Conservation (phyloP, 805 yeast genomes). For the Saccharomycopsis malanga region DNA sequence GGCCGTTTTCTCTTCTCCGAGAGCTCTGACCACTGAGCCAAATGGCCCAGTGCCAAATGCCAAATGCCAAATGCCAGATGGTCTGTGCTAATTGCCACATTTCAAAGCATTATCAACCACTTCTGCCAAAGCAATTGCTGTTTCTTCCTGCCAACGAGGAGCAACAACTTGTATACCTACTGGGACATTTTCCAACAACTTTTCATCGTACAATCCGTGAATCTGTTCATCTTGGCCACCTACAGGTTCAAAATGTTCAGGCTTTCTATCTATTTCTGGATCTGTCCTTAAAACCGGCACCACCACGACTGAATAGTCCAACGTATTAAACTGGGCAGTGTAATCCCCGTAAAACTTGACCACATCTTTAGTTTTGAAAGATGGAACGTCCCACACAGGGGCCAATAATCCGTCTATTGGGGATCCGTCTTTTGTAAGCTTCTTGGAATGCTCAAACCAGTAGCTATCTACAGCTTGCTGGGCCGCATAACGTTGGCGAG, state of each 20-base stretch:
- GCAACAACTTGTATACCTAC: conserved; percentile 50
- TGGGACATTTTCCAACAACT: conserved; percentile 44
- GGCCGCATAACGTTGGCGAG: conserved; percentile 29
- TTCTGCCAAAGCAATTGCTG: conserved; percentile 36
- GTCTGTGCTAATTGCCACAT: too few species aligned
- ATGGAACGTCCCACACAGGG: conserved; percentile 39
- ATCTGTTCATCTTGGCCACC: conserved; percentile 29
- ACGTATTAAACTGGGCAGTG: conserved; percentile 35
- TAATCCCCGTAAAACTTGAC: conserved; percentile 32
- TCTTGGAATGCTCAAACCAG: conserved; percentile 30
- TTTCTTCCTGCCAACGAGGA: conserved; percentile 52
- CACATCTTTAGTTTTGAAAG: conserved; percentile 31
- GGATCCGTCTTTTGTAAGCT: conserved; percentile 31
- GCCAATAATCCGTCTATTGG: conserved; percentile 44
- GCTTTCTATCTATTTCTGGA: conserved; percentile 27
- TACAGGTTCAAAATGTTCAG: conserved; percentile 24
- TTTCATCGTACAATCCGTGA: conserved; percentile 40
- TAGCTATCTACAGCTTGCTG: conserved; percentile 34
- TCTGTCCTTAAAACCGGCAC: conserved; percentile 40
- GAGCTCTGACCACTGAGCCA: too few species aligned
- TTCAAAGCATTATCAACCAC: conserved; percentile 35
- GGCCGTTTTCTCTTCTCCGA: too few species aligned
- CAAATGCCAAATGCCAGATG: too few species aligned
- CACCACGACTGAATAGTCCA: conserved; percentile 37
- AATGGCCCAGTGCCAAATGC: too few species aligned